Conservation (phyloP, 495 filamentous ascomycete genomes). For the Geoglossum glabrum region DNA sequence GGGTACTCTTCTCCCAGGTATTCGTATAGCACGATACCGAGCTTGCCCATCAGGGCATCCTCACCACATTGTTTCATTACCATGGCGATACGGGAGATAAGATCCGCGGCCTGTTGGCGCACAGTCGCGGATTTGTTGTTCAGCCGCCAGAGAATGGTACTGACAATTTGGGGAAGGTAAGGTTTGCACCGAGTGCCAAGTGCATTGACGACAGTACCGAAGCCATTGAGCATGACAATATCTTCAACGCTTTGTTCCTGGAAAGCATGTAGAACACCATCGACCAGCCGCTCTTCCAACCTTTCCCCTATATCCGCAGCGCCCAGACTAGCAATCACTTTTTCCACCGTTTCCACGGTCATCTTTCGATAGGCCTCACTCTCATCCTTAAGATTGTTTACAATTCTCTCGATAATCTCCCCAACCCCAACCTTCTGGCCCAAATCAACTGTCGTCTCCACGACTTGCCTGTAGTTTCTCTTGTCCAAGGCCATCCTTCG, state of each 20-base stretch:
- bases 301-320: constrained; percentile 86
- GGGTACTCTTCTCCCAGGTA: constrained; percentile 98
- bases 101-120: constrained; percentile 88
- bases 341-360: constrained; percentile 95
- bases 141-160: constrained; percentile 87
- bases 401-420: constrained; percentile 83
- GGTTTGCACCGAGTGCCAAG: constrained; percentile 86
- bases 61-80: constrained; percentile 98
- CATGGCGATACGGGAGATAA: constrained; percentile 90
- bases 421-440: constrained; percentile 92
- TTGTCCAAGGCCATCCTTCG: constrained; percentile 91
- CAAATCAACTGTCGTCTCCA: constrained; percentile 93
- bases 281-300: constrained; percentile 79
- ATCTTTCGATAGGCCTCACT: constrained; percentile 97
- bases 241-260: constrained; percentile 98
- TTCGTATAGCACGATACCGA: constrained; percentile 92
- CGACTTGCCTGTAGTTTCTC: constrained; percentile 89
- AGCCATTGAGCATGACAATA: constrained; percentile 91
- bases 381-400: constrained; percentile 92
- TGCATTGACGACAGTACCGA: constrained; percentile 93
- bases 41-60: constrained; percentile 86
- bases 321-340: constrained; percentile 77
- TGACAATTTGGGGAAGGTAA: constrained; percentile 89
- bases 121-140: constrained; percentile 96
- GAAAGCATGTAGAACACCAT: constrained; percentile 93